Base-by-base conservation (phyloP, 2,329 filamentous ascomycete species). In the Nemania abortiva region DNA sequence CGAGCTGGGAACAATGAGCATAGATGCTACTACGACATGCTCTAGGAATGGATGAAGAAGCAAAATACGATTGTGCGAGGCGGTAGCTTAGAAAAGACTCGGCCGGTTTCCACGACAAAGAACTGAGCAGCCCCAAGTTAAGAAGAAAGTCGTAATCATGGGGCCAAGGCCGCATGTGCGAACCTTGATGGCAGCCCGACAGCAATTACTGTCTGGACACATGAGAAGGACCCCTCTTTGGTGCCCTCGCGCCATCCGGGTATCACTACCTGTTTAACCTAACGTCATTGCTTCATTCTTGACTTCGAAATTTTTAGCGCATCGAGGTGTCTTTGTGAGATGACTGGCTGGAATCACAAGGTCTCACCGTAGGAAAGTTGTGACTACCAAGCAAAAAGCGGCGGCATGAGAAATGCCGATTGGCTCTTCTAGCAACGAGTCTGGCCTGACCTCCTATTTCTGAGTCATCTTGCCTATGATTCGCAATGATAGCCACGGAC, bases 151-250 rank as follows among this genome's bases (percentile, higher is more conserved):
- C 5, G 31, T 34, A 34, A 34, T 34, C 31, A 4, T 34, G 9
- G 24, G n/a, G 37, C 50, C 7, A 34, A n/a, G 13, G 24, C 27
- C 53, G 20, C 6, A 31, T 31, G 27, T 57, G 65, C 53, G 65
- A 63, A 67, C 65, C 65, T 59, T 67, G 65, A 67, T 67, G 65
- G 65, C 47, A 31, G n/a, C 59, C 45, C 47, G 34, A 34, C 42
- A 52, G n/a, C 15, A 63, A 63, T 52, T 31, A 50, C 31, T 15
- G 24, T 56, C 29, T 39, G 9, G 11, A n/a, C 27, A 45, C 42
- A 45, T 42, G n/a, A 9, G 47, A 60, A 61, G 24, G 37, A 10
- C 47, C 15, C 29, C 15, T 47, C 22, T 50, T 62, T 52, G 64
- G 57, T 47, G n/a, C 27, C 11, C 29, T 50, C 47, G 29, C 34